These are phyloP conservation scores for Russula lepida DNA, from an alignment of 768 basidiomycete genomes.

Conservation along the genomic window DNA sequence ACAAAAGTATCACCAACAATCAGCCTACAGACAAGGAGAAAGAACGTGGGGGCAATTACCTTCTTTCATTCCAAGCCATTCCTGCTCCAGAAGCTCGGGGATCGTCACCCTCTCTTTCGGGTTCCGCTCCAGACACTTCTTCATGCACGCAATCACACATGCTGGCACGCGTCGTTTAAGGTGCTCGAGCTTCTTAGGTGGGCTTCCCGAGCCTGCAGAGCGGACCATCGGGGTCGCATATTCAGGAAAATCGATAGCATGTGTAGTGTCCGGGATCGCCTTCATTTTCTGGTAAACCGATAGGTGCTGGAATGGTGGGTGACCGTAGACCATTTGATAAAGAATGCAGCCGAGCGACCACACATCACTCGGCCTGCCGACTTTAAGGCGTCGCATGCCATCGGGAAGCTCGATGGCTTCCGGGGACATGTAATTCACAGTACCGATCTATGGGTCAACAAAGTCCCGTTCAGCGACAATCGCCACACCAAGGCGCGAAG, in stretches of 20 bases:
- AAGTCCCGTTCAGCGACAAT: not conserved
- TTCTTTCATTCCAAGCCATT: conserved; percentile 65
- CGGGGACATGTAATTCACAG: conserved; percentile 98
- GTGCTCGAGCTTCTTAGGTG: conserved; percentile 56
- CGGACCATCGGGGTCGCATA: conserved; percentile 45
- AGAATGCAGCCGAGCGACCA: conserved; percentile 98
- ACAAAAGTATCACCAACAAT: not conserved
- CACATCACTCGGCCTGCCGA: conserved; percentile 91
- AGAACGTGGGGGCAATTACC: conserved; percentile 31
- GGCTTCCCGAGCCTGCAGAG: conserved; percentile 25
- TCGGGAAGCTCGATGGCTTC: conserved; percentile 89
- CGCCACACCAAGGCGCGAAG: not conserved
- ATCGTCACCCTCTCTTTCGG: conserved; percentile 85
- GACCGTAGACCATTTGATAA: conserved; percentile 97
- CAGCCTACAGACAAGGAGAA: not conserved
- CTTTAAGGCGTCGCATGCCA: conserved; percentile 83
- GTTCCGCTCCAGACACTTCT: conserved; percentile 67
- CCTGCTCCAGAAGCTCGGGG: conserved; percentile 73
- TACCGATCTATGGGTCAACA: conserved; percentile 63
- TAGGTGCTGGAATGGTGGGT: conserved; percentile 84
- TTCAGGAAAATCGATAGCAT: conserved; percentile 78
- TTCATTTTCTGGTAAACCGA: conserved; percentile 86
- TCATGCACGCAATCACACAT: conserved; percentile 76
- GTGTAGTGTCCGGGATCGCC: conserved; percentile 73
- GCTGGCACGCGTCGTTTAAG: conserved; percentile 60